Evolutionary conservation across 2,329 filamentous ascomycete species (phyloP).

Genomic region (Alternaria atra): DNA sequence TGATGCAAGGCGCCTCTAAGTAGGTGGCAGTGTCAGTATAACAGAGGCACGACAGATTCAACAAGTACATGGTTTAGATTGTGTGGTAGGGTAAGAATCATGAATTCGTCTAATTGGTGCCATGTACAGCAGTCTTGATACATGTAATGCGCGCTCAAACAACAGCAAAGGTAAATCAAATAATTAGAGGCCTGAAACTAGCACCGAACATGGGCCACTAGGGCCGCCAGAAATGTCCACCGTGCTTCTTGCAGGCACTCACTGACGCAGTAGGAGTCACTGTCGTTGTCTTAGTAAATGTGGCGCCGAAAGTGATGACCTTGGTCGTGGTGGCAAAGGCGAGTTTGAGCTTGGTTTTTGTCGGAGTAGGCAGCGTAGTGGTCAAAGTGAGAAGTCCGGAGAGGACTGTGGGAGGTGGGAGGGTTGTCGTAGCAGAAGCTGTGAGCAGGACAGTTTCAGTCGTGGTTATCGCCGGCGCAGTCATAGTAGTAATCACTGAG

Average conservation of each 20-base stretch:
- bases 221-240: slow-evolving; percentile 41
- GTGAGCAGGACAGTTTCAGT: slow-evolving; percentile 39
- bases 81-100: neutral
- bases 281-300: slow-evolving; percentile 46
- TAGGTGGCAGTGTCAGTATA: neutral
- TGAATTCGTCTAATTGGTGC: neutral
- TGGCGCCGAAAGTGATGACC: slow-evolving; percentile 47
- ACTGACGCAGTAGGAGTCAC: slow-evolving; percentile 49
- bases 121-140: neutral
- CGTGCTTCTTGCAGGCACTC: slow-evolving; percentile 44
- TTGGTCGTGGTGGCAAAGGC: slow-evolving; percentile 42
- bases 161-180: neutral
- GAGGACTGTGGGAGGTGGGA: slow-evolving; percentile 49
- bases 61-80: neutral
- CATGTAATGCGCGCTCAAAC: neutral
- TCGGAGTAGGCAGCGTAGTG: slow-evolving; percentile 48
- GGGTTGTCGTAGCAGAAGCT: slow-evolving; percentile 36
- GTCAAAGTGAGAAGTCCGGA: slow-evolving; percentile 46
- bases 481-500: slow-evolving; percentile 43
- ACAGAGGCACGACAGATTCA: neutral
- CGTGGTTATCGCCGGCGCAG: slow-evolving; percentile 39
- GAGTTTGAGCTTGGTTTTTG: slow-evolving; percentile 43
- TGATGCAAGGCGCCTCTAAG: slow-evolving; percentile 8
- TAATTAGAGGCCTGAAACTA: neutral
- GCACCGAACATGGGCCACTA: neutral